Conservation (phyloP, 164 flowering plant genomes). For the Dillenia turbinata region DNA sequence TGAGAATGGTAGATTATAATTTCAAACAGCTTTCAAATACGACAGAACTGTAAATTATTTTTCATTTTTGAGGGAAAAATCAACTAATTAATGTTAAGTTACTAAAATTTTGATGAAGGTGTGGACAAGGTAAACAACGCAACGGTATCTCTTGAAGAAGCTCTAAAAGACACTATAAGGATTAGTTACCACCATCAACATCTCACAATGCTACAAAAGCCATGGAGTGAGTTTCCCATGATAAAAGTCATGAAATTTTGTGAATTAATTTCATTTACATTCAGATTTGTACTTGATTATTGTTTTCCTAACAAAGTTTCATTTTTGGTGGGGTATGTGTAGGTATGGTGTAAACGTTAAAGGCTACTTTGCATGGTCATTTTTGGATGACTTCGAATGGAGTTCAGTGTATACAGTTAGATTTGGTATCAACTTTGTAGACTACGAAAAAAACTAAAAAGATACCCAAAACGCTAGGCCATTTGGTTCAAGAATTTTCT, state of each 20-base stretch:
- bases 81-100: neutral
- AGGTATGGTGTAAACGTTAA: conserved; percentile 11
- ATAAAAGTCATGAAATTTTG: too few species aligned
- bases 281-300: neutral
- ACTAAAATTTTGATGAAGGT: conserved; percentile 12
- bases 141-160: conserved; percentile 20
- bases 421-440: conserved; percentile 30
- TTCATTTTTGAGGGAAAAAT: too few species aligned
- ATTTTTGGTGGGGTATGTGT: conserved; percentile 10
- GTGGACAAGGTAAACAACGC: conserved; percentile 31
- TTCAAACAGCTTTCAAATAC: neutral
- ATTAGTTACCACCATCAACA: conserved; percentile 33
- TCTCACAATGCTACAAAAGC: conserved; percentile 28
- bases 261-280: neutral
- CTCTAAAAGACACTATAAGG: conserved; percentile 32
- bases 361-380: conserved; percentile 13
- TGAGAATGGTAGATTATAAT: conserved; percentile 42
- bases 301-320: neutral
- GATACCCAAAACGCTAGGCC: conserved; percentile 21
- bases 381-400: conserved; percentile 2
- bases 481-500: conserved; percentile 16
- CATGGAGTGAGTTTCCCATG: conserved; percentile 11
- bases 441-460: conserved; percentile 24
- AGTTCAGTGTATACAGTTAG: conserved; percentile 9
- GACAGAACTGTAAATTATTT: neutral